Percentiles rank a stretch among this genome's conserved stretches.
Evolutionary conservation across 176 grass and related monocot species (phyloP).

Genomic region (Raddia distichophylla): DNA sequence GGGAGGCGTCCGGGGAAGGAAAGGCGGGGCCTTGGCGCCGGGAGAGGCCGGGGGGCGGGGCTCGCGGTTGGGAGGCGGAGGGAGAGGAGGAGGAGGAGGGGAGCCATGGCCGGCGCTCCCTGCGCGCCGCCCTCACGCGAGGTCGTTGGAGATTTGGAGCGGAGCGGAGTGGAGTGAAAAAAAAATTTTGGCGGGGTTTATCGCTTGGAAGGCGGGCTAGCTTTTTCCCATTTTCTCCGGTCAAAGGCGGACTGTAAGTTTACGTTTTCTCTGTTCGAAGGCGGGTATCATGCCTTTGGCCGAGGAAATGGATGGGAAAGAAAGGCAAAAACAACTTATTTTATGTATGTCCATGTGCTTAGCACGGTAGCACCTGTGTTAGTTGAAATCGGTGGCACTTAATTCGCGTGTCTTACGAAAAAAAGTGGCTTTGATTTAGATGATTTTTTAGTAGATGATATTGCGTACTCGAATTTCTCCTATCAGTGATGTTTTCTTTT

Average conservation of each 20-base stretch:
- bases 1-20: not conserved
- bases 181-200: not conserved
- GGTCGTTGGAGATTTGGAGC: not conserved
- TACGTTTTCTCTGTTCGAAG: not conserved
- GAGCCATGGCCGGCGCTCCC: constrained; percentile 44
- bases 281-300: not conserved
- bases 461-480: too few relatives aligned
- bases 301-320: too few relatives aligned
- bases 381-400: too few relatives aligned
- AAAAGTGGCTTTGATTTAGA: too few relatives aligned
- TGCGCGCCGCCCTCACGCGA: not conserved
- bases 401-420: too few relatives aligned
- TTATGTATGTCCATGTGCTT: too few relatives aligned
- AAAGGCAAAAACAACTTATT: too few relatives aligned
- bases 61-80: constrained; percentile 17
- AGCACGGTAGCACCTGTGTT: too few relatives aligned
- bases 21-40: not conserved
- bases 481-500: too few relatives aligned
- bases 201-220: not conserved
- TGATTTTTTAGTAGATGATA: too few relatives aligned
- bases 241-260: too few relatives aligned
- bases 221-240: too few relatives aligned
- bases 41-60: not conserved
- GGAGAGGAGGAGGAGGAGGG: constrained; percentile 25
- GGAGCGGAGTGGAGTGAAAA: not conserved